phyloP scores from a whole-genome alignment of 2,329 filamentous ascomycete genomes.

The Teratosphaeriaceae sp. region DNA sequence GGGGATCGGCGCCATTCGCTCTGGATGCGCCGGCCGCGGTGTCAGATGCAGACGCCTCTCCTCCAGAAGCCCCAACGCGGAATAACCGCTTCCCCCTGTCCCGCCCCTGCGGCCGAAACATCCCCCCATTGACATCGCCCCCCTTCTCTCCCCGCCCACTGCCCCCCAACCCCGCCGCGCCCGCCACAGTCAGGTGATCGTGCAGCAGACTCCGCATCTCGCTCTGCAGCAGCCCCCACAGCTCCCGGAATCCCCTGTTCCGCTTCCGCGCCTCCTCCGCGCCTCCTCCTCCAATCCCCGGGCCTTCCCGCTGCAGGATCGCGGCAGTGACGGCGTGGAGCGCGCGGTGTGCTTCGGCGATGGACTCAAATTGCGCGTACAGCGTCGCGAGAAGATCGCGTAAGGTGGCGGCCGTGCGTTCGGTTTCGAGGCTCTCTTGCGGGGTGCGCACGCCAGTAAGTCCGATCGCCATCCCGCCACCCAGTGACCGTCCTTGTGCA shows the following conservation, averaged over 20 bases:
- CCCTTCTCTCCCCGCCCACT: slow-evolving; percentile 46
- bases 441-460: slow-evolving; percentile 18
- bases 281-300: background rate
- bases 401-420: slow-evolving; percentile 57
- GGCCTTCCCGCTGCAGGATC: slow-evolving; percentile 73
- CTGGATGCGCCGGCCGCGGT: slow-evolving; percentile 61
- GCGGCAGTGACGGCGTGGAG: slow-evolving; percentile 88
- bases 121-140: slow-evolving; percentile 43
- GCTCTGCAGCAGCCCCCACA: slow-evolving; percentile 97
- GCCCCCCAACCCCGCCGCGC: slow-evolving; percentile 55
- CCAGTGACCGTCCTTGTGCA: no score
- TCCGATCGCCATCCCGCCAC: no score
- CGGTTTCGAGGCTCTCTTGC: slow-evolving; percentile 21
- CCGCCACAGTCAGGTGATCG: slow-evolving; percentile 92
- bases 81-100: slow-evolving; percentile 63
- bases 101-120: slow-evolving; percentile 47
- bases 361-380: slow-evolving; percentile 95
- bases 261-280: slow-evolving; percentile 43
- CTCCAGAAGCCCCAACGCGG: no score
- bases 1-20: slow-evolving; percentile 62
- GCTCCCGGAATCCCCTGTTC: slow-evolving; percentile 84
- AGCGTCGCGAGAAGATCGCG: slow-evolving; percentile 87
- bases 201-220: slow-evolving; percentile 92
- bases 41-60: no score
- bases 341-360: slow-evolving; percentile 89